Evolutionary conservation across 805 yeast species (phyloP).

Genomic region (Schwanniomyces sp.): DNA sequence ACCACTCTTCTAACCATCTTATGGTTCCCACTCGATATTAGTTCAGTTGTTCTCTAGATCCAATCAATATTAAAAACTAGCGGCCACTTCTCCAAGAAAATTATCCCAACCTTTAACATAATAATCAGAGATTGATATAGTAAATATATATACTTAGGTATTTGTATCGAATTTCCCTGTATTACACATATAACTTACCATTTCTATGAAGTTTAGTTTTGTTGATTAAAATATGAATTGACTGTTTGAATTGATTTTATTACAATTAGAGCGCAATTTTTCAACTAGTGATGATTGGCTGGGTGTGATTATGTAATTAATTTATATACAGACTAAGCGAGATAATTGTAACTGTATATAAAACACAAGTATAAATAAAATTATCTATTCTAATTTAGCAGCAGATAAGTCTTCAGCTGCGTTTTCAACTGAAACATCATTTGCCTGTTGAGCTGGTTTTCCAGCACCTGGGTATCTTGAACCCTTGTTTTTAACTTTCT

Average conservation of each 20-base stretch:
- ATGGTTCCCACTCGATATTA: too few relatives aligned
- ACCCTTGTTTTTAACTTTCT: conserved; percentile 85
- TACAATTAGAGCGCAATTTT: conserved; percentile 11
- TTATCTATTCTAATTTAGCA: conserved; percentile 28
- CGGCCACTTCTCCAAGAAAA: too few relatives aligned
- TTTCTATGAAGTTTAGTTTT: not conserved
- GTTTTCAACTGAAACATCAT: conserved; percentile 19
- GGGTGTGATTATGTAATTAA: conserved; percentile 3
- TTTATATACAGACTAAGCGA: not conserved
- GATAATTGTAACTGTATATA: not conserved
- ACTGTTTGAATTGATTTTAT: not conserved
- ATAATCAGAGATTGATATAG: too few relatives aligned
- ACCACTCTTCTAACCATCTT: too few relatives aligned
- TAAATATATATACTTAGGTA: not conserved
- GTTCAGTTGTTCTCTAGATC: too few relatives aligned
- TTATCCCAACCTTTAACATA: too few relatives aligned
- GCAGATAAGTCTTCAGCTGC: conserved; percentile 39
- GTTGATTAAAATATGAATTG: not conserved
- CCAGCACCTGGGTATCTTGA: conserved; percentile 76
- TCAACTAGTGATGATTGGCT: conserved; percentile 22
- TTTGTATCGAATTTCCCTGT: not conserved
- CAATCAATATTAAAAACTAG: too few relatives aligned
- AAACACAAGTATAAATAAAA: not conserved
- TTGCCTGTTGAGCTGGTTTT: conserved; percentile 16
- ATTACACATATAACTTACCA: not conserved